Conservation (phyloP, 208 protist species). For the Leishmania tropica region DNA sequence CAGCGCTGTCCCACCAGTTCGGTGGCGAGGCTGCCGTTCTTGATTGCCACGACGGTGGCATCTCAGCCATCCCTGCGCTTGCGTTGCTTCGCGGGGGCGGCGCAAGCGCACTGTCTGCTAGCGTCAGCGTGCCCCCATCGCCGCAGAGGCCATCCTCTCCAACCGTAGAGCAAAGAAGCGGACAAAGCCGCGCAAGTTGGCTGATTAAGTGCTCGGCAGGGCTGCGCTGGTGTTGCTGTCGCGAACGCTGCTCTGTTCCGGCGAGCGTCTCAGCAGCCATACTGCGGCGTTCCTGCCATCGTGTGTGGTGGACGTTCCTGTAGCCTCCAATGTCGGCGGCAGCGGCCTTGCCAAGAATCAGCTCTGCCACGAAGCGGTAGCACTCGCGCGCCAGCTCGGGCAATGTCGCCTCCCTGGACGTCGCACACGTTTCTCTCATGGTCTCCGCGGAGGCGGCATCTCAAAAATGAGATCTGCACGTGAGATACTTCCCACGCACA, state of each 20-base stretch:
- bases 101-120: background rate
- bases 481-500: background rate
- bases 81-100: background rate
- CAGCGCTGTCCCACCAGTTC: slow-evolving; percentile 7
- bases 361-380: slow-evolving; percentile 22
- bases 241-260: background rate
- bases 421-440: background rate
- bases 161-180: background rate
- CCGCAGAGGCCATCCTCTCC: background rate
- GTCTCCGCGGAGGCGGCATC: background rate
- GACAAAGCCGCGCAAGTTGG: slow-evolving; percentile 4
- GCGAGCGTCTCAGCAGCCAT: background rate
- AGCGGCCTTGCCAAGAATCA: slow-evolving; percentile 24
- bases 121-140: background rate
- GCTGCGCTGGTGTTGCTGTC: background rate
- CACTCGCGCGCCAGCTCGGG: slow-evolving; percentile 22
- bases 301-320: background rate
- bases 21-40: background rate
- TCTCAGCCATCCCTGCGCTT: background rate
- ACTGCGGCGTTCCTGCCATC: background rate
- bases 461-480: background rate
- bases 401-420: background rate
- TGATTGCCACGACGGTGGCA: background rate
- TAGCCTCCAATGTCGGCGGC: slow-evolving; percentile 29
- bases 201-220: background rate